A percentile compares a stretch with the other conserved stretches of the same genome.
Conservation (phyloP, 1,139 yeast species). For the Candida sojae region DNA sequence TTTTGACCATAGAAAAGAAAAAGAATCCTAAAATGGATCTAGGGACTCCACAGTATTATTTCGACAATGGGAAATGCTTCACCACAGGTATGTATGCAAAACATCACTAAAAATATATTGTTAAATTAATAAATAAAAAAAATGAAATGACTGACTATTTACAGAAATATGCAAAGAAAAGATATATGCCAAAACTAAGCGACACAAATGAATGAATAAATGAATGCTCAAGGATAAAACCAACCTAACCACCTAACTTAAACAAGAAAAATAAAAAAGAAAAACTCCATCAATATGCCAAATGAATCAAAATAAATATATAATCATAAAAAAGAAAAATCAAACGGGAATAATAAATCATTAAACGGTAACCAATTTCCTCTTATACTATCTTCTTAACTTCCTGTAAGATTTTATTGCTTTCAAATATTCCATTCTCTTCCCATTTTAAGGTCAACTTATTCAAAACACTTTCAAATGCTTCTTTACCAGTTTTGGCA, state of each 20-base stretch:
- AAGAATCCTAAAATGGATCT: too few species aligned
- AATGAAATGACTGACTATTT: background rate
- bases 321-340: background rate
- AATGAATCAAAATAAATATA: background rate
- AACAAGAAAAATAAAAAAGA: background rate
- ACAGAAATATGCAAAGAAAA: background rate
- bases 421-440: constrained; percentile 42
- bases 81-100: too few species aligned
- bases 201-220: background rate
- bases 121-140: background rate
- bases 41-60: too few species aligned
- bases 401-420: constrained; percentile 30
- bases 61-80: too few species aligned
- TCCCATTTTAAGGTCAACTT: constrained; percentile 55
- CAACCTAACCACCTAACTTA: background rate
- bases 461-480: constrained; percentile 78
- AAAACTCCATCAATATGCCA: background rate
- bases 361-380: background rate
- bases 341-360: background rate
- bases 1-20: too few species aligned
- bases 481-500: constrained; percentile 76
- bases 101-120: background rate
- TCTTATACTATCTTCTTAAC: constrained; percentile 26
- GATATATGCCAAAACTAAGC: too few species aligned
- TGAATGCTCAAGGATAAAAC: background rate